Evolutionary conservation across 2,329 filamentous ascomycete species (phyloP), one percentile per base, ranked within the genome.

Genomic region (Neofusicoccum sp.): DNA sequence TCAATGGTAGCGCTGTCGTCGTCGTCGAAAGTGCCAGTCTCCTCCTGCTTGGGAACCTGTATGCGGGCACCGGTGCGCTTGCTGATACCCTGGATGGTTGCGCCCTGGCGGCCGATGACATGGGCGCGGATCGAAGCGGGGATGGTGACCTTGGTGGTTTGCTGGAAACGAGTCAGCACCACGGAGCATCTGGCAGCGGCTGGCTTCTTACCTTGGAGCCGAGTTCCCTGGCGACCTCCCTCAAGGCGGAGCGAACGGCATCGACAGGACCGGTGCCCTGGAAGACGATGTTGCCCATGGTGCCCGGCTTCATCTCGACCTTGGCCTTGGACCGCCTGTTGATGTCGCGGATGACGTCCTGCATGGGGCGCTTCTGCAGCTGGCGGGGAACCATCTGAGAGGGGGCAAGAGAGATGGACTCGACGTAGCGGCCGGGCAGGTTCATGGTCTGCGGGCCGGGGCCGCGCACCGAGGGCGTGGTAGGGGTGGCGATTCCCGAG

Each of bases 71-170:
- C 93, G 3, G 93, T 95, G 77, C 90, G 89, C 76, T 94, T 91
- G 78, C 94, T 91, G 60, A 99, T 88, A 50, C 89, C 86, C 79
- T 96, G 94, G 75, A 99, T 96, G 66, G 90, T 94, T 31, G 92
- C 86, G 64, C 96, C 96, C 73, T 90, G 89, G 73, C 92, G 93
- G 70, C 95, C 96, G 74, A 99, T 98, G 77, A 99, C 93, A 77
- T 94, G 90, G 60, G 93, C 87, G 66, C 93, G 88, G 28, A 92
- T 87, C 43, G 92, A 94, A 54, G 89, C 85, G 59, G 94, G 95
- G 67, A 99, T 89, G 2, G 91, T 84, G 54, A 98, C 87, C 67
- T 87, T 89, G 72, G 91, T 83, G 59, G 84, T 84, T 82, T 88
- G 85, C 85, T 89, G 56, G 29, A 59, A 45, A 16, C 28, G 62